Base-by-base conservation (phyloP, 495 filamentous ascomycete genomes). In the Xylaria longipes region DNA sequence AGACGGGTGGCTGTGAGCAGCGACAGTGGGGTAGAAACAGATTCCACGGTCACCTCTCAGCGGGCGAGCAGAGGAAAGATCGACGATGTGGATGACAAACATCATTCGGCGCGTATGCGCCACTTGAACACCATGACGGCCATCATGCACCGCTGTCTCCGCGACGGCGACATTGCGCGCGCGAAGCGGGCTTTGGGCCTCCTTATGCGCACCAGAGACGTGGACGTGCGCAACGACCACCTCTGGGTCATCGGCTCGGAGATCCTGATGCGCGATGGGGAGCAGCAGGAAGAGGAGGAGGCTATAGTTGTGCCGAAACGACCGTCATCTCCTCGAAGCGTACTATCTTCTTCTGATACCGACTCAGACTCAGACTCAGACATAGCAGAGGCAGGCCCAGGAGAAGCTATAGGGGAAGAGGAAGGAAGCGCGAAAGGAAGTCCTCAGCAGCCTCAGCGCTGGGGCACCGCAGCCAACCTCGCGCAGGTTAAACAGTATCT, bases 171-270 rank as follows among this genome's bases (percentile, higher is more conserved):
- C 31, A 74, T 86, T 0, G 11, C 70, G 1, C 71, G 75, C 31
- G 84, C 84, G 0, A 75, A 75, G 70, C 71, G 83, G 6, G 83
- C 82, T 2, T 82, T 84, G 35, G 81, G 79, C 0, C 61, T 85
- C 45, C 64, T 86, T 17, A 52, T 72, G n/a, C 73, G 77, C 48
- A 77, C 79, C 12, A 64, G 41, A 61, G 68, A 62, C 17, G 75
- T 86, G 15, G 83, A 86, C 31, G 48, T 85, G 67, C 74, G 83
- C 25, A 69, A 62, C 1, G 73, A 80, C 22, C 62, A 82, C 61
- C 73, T 77, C 29, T 86, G 84, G 84, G 78, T 80, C 25, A 25
- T 84, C 22, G 84, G 84, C 0, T 78, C 80, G 0, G 83, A 85
- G 77, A 78, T 85, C 25, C 73, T 86, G 8, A 75, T 81, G 75